These are phyloP conservation scores for Ustilago trichophora DNA, from an alignment of 1,284 basidiomycete species.

Conservation along the genomic window DNA sequence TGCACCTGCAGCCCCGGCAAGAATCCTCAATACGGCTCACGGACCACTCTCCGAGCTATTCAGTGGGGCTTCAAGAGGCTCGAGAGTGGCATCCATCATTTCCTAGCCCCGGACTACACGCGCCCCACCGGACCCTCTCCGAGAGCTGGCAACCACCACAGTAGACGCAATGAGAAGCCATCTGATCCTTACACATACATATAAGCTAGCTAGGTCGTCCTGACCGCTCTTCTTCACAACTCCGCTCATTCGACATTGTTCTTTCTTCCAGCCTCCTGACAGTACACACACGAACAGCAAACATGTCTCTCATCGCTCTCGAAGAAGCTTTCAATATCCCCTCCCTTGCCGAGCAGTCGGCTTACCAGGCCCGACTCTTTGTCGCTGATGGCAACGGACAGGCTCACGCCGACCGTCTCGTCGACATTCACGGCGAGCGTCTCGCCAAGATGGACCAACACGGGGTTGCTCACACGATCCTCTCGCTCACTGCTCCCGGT, in stretches of 20 bases:
- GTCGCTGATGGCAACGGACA: conserved; percentile 46
- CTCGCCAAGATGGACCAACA: conserved; percentile 59
- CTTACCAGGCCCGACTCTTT: conserved; percentile 45
- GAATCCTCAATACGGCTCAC: too few species aligned
- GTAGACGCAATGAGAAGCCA: too few species aligned
- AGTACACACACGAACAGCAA: too few species aligned
- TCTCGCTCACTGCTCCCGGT: conserved; percentile 60
- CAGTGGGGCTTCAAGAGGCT: too few species aligned
- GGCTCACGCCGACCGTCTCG: conserved; percentile 41
- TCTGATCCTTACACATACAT: not conserved
- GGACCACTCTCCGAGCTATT: conserved; percentile 1
- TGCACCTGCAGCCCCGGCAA: too few species aligned
- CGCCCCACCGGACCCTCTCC: conserved; percentile 15
- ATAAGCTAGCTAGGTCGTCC: not conserved
- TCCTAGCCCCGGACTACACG: conserved; percentile 16
- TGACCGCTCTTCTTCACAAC: too few species aligned
- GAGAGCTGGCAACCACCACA: not conserved
- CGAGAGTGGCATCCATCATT: too few species aligned
- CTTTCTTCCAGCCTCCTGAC: too few species aligned
- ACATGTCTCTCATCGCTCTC: conserved; percentile 43
- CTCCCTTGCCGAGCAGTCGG: conserved; percentile 44
- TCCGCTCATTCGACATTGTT: too few species aligned
- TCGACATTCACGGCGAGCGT: conserved; percentile 56
- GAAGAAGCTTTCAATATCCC: conserved; percentile 51
- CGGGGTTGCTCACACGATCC: conserved; percentile 56